Percentiles rank a stretch among this genome's conserved stretches.
Evolutionary conservation across 805 yeast species (phyloP).

Genomic region (Wickerhamiella sergipiensis): DNA sequence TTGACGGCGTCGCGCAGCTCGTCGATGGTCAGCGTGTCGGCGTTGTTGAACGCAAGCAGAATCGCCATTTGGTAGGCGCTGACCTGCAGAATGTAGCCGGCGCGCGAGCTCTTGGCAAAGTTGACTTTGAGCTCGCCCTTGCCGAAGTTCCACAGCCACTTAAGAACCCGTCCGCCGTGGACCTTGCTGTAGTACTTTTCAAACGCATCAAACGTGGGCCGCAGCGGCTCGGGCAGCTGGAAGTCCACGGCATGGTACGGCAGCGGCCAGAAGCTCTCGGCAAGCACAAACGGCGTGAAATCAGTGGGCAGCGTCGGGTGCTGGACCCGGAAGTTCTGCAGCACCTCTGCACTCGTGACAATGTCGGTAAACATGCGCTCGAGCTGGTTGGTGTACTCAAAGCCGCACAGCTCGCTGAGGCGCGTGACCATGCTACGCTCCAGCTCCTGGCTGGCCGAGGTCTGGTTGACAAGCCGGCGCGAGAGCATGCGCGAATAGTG

Average conservation of each 20-base stretch:
- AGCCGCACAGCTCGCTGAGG: slow-evolving; percentile 76
- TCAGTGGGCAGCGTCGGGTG: slow-evolving; percentile 23
- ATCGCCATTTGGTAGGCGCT: slow-evolving; percentile 82
- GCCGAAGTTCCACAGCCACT: slow-evolving; percentile 93
- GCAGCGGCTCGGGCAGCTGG: slow-evolving; percentile 54
- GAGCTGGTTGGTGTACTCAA: slow-evolving; percentile 86
- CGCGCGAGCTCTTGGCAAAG: slow-evolving; percentile 64
- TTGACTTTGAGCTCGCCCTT: slow-evolving; percentile 86
- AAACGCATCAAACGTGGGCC: slow-evolving; percentile 50
- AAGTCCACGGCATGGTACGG: slow-evolving; percentile 35
- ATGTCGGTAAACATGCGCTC: slow-evolving; percentile 95
- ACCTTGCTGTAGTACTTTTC: slow-evolving; percentile 54
- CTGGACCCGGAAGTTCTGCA: slow-evolving; percentile 35
- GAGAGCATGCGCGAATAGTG: slow-evolving; percentile 84
- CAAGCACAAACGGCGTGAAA: slow-evolving; percentile 65
- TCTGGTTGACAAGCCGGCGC: slow-evolving; percentile 73
- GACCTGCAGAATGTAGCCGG: slow-evolving; percentile 43
- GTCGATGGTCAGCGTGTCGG: slow-evolving; percentile 42
- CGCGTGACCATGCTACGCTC: slow-evolving; percentile 78
- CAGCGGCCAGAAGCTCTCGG: slow-evolving; percentile 85
- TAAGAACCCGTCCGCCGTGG: slow-evolving; percentile 77
- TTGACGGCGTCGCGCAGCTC: slow-evolving; percentile 58
- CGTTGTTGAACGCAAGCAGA: slow-evolving; percentile 65
- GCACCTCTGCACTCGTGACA: slow-evolving; percentile 67
- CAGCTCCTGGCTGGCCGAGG: slow-evolving; percentile 69